Conservation (phyloP, 2,329 filamentous ascomycete genomes). For the Penicillium sp. region DNA sequence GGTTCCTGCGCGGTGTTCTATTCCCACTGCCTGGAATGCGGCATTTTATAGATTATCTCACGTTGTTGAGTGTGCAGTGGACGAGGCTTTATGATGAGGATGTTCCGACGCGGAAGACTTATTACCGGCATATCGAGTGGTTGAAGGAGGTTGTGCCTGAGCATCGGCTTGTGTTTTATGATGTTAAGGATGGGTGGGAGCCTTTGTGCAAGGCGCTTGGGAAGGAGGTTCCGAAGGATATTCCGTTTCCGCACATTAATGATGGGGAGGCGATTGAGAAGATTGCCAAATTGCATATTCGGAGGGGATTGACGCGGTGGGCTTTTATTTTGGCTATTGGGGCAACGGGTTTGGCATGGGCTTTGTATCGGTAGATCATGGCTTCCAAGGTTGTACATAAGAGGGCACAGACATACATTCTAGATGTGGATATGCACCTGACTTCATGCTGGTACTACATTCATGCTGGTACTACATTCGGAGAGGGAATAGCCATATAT, state of each 20-base stretch:
- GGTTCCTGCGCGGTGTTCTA: constrained; percentile 21
- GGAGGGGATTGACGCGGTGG: constrained; percentile 32
- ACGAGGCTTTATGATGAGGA: constrained; percentile 16
- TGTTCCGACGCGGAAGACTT: constrained; percentile 10
- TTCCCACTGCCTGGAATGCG: constrained; percentile 28
- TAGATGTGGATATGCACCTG: not conserved
- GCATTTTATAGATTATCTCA: constrained; percentile 23
- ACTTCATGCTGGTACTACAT: too few species aligned
- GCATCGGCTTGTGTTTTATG: constrained; percentile 38
- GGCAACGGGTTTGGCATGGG: constrained; percentile 13
- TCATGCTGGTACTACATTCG: too few species aligned
- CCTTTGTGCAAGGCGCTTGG: constrained; percentile 48
- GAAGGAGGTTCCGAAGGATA: constrained; percentile 35
- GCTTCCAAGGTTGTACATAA: not conserved
- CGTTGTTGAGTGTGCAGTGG: constrained; percentile 21
- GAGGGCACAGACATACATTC: not conserved
- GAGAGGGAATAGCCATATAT: too few species aligned
- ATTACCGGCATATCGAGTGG: constrained; percentile 26
- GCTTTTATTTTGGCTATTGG: constrained; percentile 21
- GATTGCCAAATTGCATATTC: constrained; percentile 22
- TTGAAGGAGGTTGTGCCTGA: constrained; percentile 28
- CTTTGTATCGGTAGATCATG: not conserved
- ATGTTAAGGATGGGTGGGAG: constrained; percentile 47
- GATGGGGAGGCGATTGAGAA: constrained; percentile 27
- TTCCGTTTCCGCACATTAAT: constrained; percentile 43